phyloP scores from a whole-genome alignment of 768 basidiomycete species.

The Pleurotus tuber-regium region DNA sequence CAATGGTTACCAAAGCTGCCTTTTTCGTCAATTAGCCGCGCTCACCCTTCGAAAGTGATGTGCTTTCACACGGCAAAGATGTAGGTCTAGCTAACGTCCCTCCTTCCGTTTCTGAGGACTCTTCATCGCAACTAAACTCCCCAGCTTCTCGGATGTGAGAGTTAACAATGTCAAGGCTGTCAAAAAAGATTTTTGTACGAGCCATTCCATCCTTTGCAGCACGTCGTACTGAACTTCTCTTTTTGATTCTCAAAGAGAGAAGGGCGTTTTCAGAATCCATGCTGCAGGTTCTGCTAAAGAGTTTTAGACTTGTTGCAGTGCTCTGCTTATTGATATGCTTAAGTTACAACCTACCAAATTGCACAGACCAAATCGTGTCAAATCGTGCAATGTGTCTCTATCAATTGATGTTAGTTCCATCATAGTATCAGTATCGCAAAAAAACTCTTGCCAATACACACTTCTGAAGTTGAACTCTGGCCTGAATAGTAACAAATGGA shows the following conservation, averaged over 20 bases:
- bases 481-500: too few species aligned
- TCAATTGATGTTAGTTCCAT: too few species aligned
- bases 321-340: constrained; percentile 5
- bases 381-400: neutral
- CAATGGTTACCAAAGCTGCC: neutral
- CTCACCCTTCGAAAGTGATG: neutral
- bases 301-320: neutral
- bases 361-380: neutral
- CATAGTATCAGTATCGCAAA: too few species aligned
- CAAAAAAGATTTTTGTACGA: neutral
- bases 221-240: neutral
- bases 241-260: neutral
- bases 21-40: neutral
- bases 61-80: neutral
- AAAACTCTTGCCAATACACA: too few species aligned
- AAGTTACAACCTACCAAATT: neutral
- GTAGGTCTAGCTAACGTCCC: neutral
- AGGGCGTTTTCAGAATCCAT: neutral
- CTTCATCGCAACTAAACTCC: neutral
- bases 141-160: neutral
- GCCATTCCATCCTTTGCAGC: neutral
- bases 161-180: neutral
- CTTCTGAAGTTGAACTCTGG: too few species aligned
- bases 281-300: neutral
- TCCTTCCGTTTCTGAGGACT: neutral